Conservation (phyloP, 768 basidiomycete species). For the Auricularia sp. region DNA sequence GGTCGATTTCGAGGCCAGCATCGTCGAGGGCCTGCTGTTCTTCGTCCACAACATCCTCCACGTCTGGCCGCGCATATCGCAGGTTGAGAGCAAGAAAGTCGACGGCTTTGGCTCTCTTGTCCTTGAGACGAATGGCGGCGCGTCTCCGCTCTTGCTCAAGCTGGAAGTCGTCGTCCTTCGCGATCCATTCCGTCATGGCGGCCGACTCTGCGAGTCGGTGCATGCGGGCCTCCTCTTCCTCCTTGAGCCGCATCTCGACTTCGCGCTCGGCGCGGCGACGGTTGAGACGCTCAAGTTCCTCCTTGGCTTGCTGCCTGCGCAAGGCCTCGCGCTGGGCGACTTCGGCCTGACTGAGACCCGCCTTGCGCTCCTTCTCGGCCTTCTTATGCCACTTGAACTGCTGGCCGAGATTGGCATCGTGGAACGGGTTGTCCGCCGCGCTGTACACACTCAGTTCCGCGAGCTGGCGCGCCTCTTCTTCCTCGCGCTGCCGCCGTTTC, state of each 20-base stretch:
- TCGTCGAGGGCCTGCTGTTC: conserved; percentile 67
- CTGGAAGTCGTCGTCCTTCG: conserved; percentile 95
- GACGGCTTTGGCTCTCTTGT: conserved; percentile 96
- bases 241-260: conserved; percentile 73
- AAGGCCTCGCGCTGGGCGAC: conserved; percentile 69
- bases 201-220: conserved; percentile 85
- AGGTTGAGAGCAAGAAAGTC: conserved; percentile 95
- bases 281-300: conserved; percentile 89
- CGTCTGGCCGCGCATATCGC: conserved; percentile 62
- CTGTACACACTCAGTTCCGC: conserved; percentile 95
- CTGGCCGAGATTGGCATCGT: conserved; percentile 91
- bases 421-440: conserved; percentile 94
- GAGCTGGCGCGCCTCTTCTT: conserved; percentile 85
- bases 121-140: conserved; percentile 88
- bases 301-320: conserved; percentile 82
- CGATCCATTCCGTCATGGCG: conserved; percentile 96
- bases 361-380: conserved; percentile 87
- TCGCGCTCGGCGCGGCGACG: conserved; percentile 85
- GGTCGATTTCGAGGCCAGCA: conserved; percentile 88
- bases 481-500: conserved; percentile 71
- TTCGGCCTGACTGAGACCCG: conserved; percentile 71
- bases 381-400: conserved; percentile 99
- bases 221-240: conserved; percentile 88
- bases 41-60: conserved; percentile 42
- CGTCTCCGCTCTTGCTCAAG: conserved; percentile 85